Evolutionary conservation across 441 rosid species (phyloP).

Genomic region (Populus hybrid): DNA sequence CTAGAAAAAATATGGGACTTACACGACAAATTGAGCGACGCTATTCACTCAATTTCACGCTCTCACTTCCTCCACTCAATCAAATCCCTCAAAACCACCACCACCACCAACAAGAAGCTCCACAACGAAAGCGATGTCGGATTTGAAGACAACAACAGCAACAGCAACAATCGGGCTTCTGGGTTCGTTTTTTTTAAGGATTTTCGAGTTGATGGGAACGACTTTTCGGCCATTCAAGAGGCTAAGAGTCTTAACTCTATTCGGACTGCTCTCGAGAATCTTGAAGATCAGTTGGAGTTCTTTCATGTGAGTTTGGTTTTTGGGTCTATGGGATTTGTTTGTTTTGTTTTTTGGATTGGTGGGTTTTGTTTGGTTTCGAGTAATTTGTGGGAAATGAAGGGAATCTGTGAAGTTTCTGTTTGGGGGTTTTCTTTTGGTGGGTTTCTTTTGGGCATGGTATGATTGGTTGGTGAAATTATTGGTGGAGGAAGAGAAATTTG

Average conservation of each 20-base stretch:
- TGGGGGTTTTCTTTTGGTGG: not conserved
- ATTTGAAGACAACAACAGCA: not conserved
- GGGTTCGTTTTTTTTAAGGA: conserved; percentile 84
- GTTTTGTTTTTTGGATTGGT: not conserved
- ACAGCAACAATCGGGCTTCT: conserved; percentile 1
- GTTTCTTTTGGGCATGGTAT: not conserved
- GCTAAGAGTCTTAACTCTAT: conserved; percentile 83
- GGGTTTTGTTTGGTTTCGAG: not conserved
- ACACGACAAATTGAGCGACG: conserved; percentile 93
- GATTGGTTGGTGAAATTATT: not conserved
- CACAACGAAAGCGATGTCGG: conserved; percentile 34
- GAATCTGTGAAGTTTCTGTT: not conserved
- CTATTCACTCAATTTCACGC: conserved; percentile 74
- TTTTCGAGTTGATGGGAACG: conserved; percentile 47
- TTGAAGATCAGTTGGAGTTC: conserved; percentile 89
- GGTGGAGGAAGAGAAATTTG: not conserved
- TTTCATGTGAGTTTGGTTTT: conserved; percentile 53
- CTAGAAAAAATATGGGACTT: conserved; percentile 96
- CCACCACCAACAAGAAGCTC: conserved; percentile 26
- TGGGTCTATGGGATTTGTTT: not conserved
- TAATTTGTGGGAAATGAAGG: not conserved
- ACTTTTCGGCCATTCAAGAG: conserved; percentile 55
- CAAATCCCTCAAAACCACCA: conserved; percentile 35
- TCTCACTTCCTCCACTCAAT: conserved; percentile 70
- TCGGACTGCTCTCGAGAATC: conserved; percentile 87